phyloP scores from a whole-genome alignment of 345 rosid genomes.

The Camelina neglecta region DNA sequence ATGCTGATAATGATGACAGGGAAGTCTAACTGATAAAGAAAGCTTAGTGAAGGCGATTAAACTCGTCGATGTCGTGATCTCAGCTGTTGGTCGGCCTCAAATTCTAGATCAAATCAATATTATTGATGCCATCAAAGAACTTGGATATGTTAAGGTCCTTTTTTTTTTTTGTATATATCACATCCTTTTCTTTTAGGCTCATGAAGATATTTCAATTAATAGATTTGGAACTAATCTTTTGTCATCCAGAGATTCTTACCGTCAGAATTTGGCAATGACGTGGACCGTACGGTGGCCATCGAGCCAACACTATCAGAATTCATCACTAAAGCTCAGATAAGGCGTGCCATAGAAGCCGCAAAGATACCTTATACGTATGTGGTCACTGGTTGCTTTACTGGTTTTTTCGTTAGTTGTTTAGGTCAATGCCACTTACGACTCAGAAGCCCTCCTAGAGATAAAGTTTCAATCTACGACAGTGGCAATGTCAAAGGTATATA shows the following conservation, averaged over 20 bases:
- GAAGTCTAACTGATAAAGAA: slow-evolving; percentile 54
- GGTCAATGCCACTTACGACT: slow-evolving; percentile 50
- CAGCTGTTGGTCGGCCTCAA: slow-evolving; percentile 56
- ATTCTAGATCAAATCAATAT: slow-evolving; percentile 72
- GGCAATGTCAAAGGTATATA: slow-evolving; percentile 60
- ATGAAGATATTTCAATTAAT: not conserved
- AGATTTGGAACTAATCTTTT: not conserved
- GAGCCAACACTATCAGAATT: slow-evolving; percentile 55
- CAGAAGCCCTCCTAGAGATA: slow-evolving; percentile 62
- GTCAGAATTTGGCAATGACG: slow-evolving; percentile 73
- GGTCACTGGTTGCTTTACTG: slow-evolving; percentile 60
- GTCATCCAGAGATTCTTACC: slow-evolving; percentile 63
- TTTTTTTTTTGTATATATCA: not conserved
- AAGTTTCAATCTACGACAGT: slow-evolving; percentile 53
- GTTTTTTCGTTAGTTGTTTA: slow-evolving; percentile 49
- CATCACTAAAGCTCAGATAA: slow-evolving; percentile 54
- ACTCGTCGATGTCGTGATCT: slow-evolving; percentile 83
- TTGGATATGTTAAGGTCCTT: slow-evolving; percentile 79
- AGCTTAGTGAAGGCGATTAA: slow-evolving; percentile 72
- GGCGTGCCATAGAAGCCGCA: slow-evolving; percentile 62
- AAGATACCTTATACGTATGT: slow-evolving; percentile 63
- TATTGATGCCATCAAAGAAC: slow-evolving; percentile 78
- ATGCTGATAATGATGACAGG: slow-evolving; percentile 26
- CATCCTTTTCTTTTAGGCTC: not conserved
- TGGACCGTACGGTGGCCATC: slow-evolving; percentile 56